phyloP scores from a whole-genome alignment of 208 protist genomes.

The Crithidia brevicula region DNA sequence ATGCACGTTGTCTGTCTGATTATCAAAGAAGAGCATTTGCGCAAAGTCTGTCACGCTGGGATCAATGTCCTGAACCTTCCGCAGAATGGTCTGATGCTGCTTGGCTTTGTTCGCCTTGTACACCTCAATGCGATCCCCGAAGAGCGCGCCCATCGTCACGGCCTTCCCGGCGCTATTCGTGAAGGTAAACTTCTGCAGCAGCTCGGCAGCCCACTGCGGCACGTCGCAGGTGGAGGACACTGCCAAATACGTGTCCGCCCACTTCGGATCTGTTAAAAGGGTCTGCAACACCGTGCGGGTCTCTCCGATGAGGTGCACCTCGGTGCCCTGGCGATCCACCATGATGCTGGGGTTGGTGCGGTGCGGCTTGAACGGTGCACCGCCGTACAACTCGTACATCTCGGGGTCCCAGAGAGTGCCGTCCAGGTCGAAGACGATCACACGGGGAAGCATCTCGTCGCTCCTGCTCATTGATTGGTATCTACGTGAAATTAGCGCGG shows the following conservation, averaged over 20 bases:
- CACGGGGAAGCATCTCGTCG: conserved; percentile 40
- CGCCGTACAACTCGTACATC: conserved; percentile 90
- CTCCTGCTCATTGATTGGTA: not conserved
- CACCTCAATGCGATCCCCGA: conserved; percentile 76
- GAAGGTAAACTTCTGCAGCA: conserved; percentile 71
- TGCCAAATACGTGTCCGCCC: conserved; percentile 63
- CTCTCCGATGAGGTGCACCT: conserved; percentile 83
- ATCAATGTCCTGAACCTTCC: conserved; percentile 45
- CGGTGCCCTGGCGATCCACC: conserved; percentile 56
- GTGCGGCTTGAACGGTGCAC: conserved; percentile 72
- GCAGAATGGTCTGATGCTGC: conserved; percentile 66
- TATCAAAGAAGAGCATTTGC: conserved; percentile 93
- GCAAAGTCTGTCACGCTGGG: conserved; percentile 59
- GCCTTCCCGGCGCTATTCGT: conserved; percentile 30
- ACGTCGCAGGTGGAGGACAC: conserved; percentile 89
- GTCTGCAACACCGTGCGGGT: conserved; percentile 67
- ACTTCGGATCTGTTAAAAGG: conserved; percentile 53
- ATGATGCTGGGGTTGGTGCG: conserved; percentile 44
- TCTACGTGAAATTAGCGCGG: no score
- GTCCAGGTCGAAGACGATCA: conserved; percentile 93
- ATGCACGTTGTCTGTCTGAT: conserved; percentile 83
- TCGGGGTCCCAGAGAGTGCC: conserved; percentile 90
- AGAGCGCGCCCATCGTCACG: conserved; percentile 71
- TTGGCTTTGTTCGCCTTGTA: conserved; percentile 76
- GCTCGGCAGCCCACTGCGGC: conserved; percentile 82